Evolutionary conservation across 2,329 filamentous ascomycete species (phyloP).

Genomic region (Aspergillus quadricinctus): DNA sequence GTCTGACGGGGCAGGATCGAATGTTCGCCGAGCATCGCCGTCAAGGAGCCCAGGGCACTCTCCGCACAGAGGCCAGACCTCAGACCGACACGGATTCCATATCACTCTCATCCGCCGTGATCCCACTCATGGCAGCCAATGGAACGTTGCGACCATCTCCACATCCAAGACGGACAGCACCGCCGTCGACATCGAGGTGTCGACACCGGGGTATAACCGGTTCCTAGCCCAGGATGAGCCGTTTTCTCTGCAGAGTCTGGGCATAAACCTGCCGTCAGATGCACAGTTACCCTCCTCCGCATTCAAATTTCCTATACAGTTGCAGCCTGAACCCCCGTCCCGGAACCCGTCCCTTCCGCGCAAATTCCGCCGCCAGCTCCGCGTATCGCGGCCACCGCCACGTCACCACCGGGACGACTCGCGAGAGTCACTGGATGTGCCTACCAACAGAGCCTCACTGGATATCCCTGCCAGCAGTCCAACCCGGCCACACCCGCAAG

Average conservation of each 20-base stretch:
- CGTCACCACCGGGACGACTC: constrained; percentile 14
- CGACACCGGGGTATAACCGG: constrained; percentile 56
- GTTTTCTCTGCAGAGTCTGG: constrained; percentile 30
- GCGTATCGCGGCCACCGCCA: constrained; percentile 27
- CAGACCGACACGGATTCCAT: constrained; percentile 28
- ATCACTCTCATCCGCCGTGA: constrained; percentile 69
- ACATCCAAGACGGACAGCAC: constrained; percentile 29
- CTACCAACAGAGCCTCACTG: constrained; percentile 13
- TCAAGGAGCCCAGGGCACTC: constrained; percentile 26
- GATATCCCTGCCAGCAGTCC: constrained; percentile 14
- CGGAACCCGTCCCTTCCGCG: constrained; percentile 19
- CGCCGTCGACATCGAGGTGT: constrained; percentile 51
- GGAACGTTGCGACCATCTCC: constrained; percentile 68
- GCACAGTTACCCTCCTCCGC: constrained; percentile 7
- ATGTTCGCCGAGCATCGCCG: constrained; percentile 15
- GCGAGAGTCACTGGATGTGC: constrained; percentile 16
- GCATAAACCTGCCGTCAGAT: constrained; percentile 20
- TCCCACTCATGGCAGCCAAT: constrained; percentile 63
- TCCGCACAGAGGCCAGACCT: constrained; percentile 13
- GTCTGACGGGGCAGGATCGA: constrained; percentile 15
- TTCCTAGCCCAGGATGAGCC: constrained; percentile 45
- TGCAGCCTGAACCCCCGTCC: constrained; percentile 4
- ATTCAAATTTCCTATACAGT: constrained; percentile 2
- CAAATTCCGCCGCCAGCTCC: constrained; percentile 30
- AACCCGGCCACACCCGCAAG: constrained; percentile 6